These are phyloP conservation scores for Alternaria sp. DNA, from an alignment of 2,329 filamentous ascomycete species.

Conservation along the genomic window DNA sequence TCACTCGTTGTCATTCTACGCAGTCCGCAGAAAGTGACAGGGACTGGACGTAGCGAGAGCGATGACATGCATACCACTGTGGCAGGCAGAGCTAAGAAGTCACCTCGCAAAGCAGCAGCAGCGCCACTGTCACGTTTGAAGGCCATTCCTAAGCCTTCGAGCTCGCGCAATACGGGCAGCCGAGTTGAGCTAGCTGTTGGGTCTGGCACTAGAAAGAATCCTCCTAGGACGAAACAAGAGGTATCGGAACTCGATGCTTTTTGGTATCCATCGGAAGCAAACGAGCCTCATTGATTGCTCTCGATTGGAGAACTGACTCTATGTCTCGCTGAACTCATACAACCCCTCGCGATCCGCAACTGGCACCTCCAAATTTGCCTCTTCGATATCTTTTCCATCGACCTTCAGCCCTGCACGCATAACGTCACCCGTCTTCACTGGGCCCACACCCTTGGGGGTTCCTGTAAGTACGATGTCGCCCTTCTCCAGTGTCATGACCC, in stretches of 20 bases:
- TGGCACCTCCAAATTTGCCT: conserved; percentile 81
- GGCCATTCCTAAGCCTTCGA: background rate
- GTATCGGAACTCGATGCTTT: conserved; percentile 2
- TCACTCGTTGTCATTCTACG: conserved; percentile 3
- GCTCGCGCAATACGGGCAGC: background rate
- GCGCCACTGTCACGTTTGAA: background rate
- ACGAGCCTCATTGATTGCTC: background rate
- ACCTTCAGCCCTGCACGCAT: conserved; percentile 85
- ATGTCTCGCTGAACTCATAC: conserved; percentile 72
- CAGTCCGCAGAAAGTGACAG: background rate
- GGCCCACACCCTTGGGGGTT: conserved; percentile 93
- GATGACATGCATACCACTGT: background rate
- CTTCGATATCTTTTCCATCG: conserved; percentile 80
- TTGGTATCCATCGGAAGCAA: background rate
- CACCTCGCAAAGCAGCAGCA: conserved; percentile 3
- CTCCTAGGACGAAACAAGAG: background rate
- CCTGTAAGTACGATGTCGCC: conserved; percentile 96
- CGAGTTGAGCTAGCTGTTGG: background rate
- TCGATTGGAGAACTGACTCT: conserved; percentile 12
- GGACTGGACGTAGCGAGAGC: background rate
- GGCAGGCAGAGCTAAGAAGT: conserved; percentile 6
- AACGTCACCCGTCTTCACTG: conserved; percentile 82
- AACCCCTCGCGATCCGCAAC: conserved; percentile 80
- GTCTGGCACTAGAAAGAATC: background rate
- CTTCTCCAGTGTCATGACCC: conserved; percentile 90